phyloP scores from a whole-genome alignment of 2,329 filamentous ascomycete species.

The Achaetomium macrosporum region DNA sequence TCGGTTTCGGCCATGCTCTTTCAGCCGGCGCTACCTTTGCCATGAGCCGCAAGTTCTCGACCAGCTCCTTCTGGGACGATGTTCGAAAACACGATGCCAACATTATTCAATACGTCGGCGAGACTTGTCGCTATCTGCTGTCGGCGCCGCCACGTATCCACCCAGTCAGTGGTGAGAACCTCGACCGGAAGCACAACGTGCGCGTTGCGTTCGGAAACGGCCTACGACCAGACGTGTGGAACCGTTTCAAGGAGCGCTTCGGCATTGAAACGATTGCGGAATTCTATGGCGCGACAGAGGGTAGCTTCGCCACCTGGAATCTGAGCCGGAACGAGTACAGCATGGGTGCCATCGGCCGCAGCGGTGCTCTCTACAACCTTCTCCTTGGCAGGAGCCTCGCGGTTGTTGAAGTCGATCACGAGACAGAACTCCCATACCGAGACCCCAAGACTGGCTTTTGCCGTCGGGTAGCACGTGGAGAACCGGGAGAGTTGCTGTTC shows the following conservation, averaged over 20 bases:
- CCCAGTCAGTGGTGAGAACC: constrained; percentile 55
- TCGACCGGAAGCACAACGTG: constrained; percentile 70
- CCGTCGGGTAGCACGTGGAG: constrained; percentile 48
- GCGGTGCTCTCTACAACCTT: constrained; percentile 55
- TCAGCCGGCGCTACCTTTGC: constrained; percentile 59
- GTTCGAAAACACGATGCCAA: constrained; percentile 66
- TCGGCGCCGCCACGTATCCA: constrained; percentile 59
- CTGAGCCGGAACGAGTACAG: constrained; percentile 64
- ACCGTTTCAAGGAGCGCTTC: constrained; percentile 74
- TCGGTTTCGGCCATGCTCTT: constrained; percentile 61
- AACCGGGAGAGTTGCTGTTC: constrained; percentile 71
- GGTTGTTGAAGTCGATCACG: constrained; percentile 65
- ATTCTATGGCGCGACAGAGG: constrained; percentile 77
- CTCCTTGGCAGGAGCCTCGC: constrained; percentile 47
- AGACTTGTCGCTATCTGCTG: constrained; percentile 78
- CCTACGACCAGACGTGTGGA: constrained; percentile 79
- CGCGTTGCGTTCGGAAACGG: constrained; percentile 78
- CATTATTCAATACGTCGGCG: constrained; percentile 80
- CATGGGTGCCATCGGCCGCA: constrained; percentile 72
- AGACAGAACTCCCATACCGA: constrained; percentile 61
- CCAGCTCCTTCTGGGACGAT: constrained; percentile 69
- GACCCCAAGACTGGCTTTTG: constrained; percentile 66
- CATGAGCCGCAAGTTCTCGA: constrained; percentile 72
- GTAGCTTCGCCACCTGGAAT: constrained; percentile 65
- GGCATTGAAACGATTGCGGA: constrained; percentile 67